A percentile compares a stretch with the other conserved stretches of the same genome.
These are phyloP conservation scores for Letharia lupina DNA, from an alignment of 495 filamentous ascomycete species.

Conservation along the genomic window DNA sequence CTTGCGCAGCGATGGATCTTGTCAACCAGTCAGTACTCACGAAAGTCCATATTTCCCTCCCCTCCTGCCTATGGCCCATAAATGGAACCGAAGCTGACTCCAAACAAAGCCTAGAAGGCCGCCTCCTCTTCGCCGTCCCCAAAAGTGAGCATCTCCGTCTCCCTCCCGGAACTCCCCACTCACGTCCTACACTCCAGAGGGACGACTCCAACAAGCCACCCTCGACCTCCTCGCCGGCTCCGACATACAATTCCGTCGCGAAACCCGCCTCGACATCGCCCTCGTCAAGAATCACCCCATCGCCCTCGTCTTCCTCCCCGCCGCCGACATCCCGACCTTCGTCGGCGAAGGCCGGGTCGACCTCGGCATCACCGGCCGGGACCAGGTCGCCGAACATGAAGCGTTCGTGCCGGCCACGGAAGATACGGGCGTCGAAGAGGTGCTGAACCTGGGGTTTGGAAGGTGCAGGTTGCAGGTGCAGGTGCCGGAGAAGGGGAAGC, in stretches of 20 bases:
- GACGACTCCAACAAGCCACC: constrained; percentile 73
- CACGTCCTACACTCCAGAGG: constrained; percentile 51
- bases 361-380: constrained; percentile 86
- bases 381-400: constrained; percentile 90
- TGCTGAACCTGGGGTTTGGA: constrained; percentile 87
- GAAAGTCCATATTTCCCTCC: not conserved
- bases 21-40: constrained; percentile 66
- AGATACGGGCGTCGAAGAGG: constrained; percentile 63
- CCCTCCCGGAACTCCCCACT: not conserved
- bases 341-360: constrained; percentile 92
- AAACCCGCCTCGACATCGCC: constrained; percentile 90
- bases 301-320: constrained; percentile 93
- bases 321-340: constrained; percentile 93
- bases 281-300: constrained; percentile 92
- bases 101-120: constrained; percentile 72
- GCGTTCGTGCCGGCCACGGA: constrained; percentile 47
- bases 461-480: constrained; percentile 90
- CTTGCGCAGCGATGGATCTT: constrained; percentile 54
- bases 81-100: constrained; percentile 1
- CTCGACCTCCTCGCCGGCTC: constrained; percentile 85
- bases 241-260: constrained; percentile 92
- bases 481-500: constrained; percentile 75
- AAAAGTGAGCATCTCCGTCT: constrained; percentile 60
- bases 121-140: constrained; percentile 90
- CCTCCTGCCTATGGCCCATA: constrained; percentile 2